Evolutionary conservation across 2,329 filamentous ascomycete species (phyloP), one percentile per base, ranked within the genome.

Genomic region (Fusarium proliferatum): DNA sequence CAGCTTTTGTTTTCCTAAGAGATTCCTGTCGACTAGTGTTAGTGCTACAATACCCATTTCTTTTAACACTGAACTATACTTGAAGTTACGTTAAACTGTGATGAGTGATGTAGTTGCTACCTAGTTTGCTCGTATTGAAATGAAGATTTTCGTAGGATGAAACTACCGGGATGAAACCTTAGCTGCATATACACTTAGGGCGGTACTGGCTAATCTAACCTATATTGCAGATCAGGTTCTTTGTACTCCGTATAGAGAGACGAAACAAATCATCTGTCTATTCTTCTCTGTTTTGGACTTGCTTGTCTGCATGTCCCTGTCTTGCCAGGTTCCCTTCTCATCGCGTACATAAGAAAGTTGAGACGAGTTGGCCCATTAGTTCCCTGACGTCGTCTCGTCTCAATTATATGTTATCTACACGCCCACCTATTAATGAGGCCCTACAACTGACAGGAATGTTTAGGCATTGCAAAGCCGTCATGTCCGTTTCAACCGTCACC

Each of bases 401-500:
- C 60, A 45, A 60, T 26, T 38, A 39, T 28, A 12, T 36, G 42
- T 41, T 60, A 28, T 34, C n/a, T 33, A 26, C 41, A 63, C 61
- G 34, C 60, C 52, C 55, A 52, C 19, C 30, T 9, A 41, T 9
- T 33, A 33, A 21, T 21, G 26, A 52, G 43, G 61, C 38, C 42
- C 49, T 68, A 39, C 23, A 13, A n/a, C 15, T n/a, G 15, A 30
- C 38, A 53, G 66, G 65, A 73, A 73, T 73, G 70, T 38, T 49
- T n/a, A 51, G 55, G 26, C 43, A 71, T 71, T 52, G 43, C 60
- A 58, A 48, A 57, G 41, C 34, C 38, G 46, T 57, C 53, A 67
- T 55, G 61, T 71, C 30, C 61, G 70, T 73, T 73, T 73, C 70
- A 71, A 60, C 59, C 61, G 70, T 67, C 58, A 41, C 46, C 71